Conservation (phyloP, 495 filamentous ascomycete species). For the Neurospora sp. region DNA sequence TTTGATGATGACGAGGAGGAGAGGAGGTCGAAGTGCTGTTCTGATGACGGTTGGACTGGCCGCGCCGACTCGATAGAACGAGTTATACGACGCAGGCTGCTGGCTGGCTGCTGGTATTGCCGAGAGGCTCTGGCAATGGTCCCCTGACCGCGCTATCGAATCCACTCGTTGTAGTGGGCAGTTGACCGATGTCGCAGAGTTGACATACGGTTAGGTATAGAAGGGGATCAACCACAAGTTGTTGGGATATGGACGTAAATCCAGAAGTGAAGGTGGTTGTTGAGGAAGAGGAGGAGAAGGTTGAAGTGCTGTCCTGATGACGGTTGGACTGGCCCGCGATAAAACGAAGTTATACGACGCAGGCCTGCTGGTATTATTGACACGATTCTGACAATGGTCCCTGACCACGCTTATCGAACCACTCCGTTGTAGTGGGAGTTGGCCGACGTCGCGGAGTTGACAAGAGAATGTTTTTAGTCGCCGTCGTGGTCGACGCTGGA, state of each 20-base stretch:
- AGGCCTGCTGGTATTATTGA: slow-evolving; percentile 8
- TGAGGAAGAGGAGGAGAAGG: no score
- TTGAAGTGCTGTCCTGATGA: background rate
- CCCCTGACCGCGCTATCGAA: slow-evolving; percentile 3
- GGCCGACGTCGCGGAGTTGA: slow-evolving; percentile 30
- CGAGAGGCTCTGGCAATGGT: slow-evolving; percentile 21
- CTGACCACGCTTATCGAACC: slow-evolving; percentile 19
- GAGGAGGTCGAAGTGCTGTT: background rate
- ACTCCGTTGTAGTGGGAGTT: slow-evolving; percentile 37
- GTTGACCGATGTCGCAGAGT: background rate
- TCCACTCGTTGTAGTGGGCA: background rate
- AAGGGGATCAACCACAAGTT: no score
- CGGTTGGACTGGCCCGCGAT: slow-evolving; percentile 28
- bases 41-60: slow-evolving; percentile 10
- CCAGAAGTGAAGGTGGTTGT: no score
- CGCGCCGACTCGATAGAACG: slow-evolving; percentile 34
- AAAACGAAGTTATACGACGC: slow-evolving; percentile 38
- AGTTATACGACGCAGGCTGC: slow-evolving; percentile 31
- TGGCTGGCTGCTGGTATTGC: slow-evolving; percentile 17
- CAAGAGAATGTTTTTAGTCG: background rate
- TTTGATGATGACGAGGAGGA: background rate
- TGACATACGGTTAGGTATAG: background rate
- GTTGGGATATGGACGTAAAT: no score
- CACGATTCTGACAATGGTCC: background rate
- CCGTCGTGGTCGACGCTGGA: background rate